phyloP scores from a whole-genome alignment of 495 filamentous ascomycete species.

The Collariella sp. region DNA sequence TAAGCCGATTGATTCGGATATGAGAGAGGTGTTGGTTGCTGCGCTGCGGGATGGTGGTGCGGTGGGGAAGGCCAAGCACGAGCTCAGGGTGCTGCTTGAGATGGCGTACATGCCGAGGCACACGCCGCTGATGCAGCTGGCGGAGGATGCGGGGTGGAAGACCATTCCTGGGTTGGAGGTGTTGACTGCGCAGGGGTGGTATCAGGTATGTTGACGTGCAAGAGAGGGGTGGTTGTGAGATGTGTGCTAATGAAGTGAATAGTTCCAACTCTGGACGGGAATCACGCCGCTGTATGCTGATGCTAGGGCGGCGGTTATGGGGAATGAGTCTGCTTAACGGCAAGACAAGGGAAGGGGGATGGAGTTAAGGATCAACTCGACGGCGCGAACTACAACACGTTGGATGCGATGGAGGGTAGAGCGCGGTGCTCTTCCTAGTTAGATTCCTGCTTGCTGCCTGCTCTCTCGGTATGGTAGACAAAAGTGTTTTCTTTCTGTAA shows the following conservation, averaged over 20 bases:
- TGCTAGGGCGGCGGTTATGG: slow-evolving; percentile 48
- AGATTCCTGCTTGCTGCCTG: no score
- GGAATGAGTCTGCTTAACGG: slow-evolving; percentile 12
- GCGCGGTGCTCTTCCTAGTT: no score
- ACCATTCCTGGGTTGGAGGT: slow-evolving; percentile 85
- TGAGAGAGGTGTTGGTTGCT: slow-evolving; percentile 58
- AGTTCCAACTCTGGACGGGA: slow-evolving; percentile 75
- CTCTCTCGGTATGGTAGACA: no score
- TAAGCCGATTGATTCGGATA: slow-evolving; percentile 63
- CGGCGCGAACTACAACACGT: no score
- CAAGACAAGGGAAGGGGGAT: not conserved
- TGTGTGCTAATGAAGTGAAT: not conserved
- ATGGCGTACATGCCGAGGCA: slow-evolving; percentile 91
- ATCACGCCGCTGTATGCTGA: slow-evolving; percentile 61
- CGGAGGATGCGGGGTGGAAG: slow-evolving; percentile 72
- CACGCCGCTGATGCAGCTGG: slow-evolving; percentile 80
- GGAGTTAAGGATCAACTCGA: not conserved
- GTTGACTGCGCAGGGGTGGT: slow-evolving; percentile 78
- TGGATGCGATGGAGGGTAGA: no score
- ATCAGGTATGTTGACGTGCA: slow-evolving; percentile 42
- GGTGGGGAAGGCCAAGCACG: slow-evolving; percentile 33
- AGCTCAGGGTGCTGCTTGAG: slow-evolving; percentile 62
- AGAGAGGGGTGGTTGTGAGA: not conserved
- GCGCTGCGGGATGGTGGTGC: slow-evolving; percentile 45
- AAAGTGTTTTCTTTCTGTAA: no score